Evolutionary conservation across 1,284 basidiomycete genomes (phyloP), one percentile per base, ranked within the genome.

Genomic region (Somion occarium): DNA sequence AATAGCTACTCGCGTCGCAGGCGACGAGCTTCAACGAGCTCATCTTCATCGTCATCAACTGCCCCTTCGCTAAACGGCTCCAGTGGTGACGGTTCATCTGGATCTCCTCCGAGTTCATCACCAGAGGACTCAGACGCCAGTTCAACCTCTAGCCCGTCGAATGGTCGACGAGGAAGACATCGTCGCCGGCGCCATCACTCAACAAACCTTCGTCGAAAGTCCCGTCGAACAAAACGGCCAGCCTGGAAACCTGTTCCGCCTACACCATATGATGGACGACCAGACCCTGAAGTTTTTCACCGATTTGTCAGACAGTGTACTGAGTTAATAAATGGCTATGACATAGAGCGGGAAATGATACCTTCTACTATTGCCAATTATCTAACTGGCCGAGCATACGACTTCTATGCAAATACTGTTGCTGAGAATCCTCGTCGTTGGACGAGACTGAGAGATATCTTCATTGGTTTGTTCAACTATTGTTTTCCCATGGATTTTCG

Each of bases 401-500:
- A 68, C 15, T 77, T 71, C 50, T 79, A 70, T 48, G 59, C 68
- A 0, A 61, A 56, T 2, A 59, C 68, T 19, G 71, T 73, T 0
- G 55, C 68, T 0, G 38, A 53, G 0, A n/a, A 22, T 42, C 39
- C 39, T 22, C 42, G 58, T 3, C 22, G 55, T 7, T 66, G 64
- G 64, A 50, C 23, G 15, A 7, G 15, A 0, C 47, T 62, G 0
- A 15, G 56, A 0, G 20, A 49, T 5, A 68, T 76, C 53, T 72
- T 74, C 45, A 38, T 53, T 0, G 72, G 57, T 4, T 46, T 77
- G 2, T 77, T 72, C 52, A 64, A 74, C 51, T 70, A 72, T 50
- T 75, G 73, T 46, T 78, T 78, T 62, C 72, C 71, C 0, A 49
- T 66, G 0, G 61, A 73, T 38, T 75, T 67, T 51, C 57, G 67